Conservation (phyloP, 2,329 filamentous ascomycete species). For the Lecanicillium sp. region DNA sequence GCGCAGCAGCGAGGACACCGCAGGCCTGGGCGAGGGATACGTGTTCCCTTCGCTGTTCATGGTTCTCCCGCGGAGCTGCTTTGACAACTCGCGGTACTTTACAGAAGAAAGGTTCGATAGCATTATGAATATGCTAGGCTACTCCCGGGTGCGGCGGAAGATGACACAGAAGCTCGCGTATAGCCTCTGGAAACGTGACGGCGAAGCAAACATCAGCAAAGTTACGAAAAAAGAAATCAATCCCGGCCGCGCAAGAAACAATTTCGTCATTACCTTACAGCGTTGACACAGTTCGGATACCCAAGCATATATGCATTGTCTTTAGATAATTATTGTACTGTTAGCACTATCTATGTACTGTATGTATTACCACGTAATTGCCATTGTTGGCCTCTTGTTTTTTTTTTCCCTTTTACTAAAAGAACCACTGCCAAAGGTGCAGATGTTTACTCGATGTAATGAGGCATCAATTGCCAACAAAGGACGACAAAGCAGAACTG, state of each 20-base stretch:
- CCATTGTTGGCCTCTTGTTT: no score
- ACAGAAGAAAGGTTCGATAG: slow-evolving; percentile 60
- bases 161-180: slow-evolving; percentile 79
- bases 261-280: slow-evolving; percentile 76
- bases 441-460: neutral
- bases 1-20: slow-evolving; percentile 22
- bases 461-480: neutral
- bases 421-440: no score
- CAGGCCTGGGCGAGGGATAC: slow-evolving; percentile 17
- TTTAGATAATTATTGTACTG: no score
- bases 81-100: slow-evolving; percentile 87
- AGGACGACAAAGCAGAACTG: slow-evolving; percentile 24
- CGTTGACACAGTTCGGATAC: no score
- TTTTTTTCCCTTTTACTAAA: no score
- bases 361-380: no score
- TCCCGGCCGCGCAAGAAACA: slow-evolving; percentile 73
- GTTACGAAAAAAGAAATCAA: slow-evolving; percentile 66
- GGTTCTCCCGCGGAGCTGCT: slow-evolving; percentile 81
- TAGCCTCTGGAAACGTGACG: slow-evolving; percentile 67
- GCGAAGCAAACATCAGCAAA: neutral
- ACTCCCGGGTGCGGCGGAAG: slow-evolving; percentile 59
- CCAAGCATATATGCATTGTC: no score
- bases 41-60: slow-evolving; percentile 72
- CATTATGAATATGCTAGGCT: slow-evolving; percentile 77
- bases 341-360: neutral